Evolutionary conservation across 2,329 filamentous ascomycete species (phyloP), one percentile per base, ranked within the genome.

Genomic region (Aspergillus pseudoviridinutans): DNA sequence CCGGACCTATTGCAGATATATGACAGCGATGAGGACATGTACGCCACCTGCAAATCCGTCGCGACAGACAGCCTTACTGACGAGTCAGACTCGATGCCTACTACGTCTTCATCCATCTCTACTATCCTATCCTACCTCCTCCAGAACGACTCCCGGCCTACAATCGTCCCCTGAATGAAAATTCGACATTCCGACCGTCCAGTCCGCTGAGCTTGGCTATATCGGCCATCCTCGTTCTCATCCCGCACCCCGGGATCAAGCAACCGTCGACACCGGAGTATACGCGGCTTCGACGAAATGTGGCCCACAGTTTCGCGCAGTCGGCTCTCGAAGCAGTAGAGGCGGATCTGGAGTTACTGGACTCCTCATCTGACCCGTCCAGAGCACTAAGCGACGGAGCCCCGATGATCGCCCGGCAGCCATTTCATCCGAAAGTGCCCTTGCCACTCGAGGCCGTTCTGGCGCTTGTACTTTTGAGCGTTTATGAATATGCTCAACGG

Each of bases 401-500:
- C 10, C n/a, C 6, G 8, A 10, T 14, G 20, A 46, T 46, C 3
- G 9, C 49, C 41, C 63, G 63, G 25, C 41, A 46, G 20, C 60
- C 54, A 3, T 63, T 66, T 17, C 64, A 66, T 42, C 52, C 61
- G 4, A 57, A 58, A 29, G 49, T 64, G 20, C 68, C 69, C 1
- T 50, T 68, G 8, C 58, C 61, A 24, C 28, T 70, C 17, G 70
- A 72, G 56, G 60, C 59, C 17, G 55, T 72, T 4, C 49, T 70
- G 4, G 62, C 70, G n/a, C 54, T 71, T 8, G 56, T 62, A 7
- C 35, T 71, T 8, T 55, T 72, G 10, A 66, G 65, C 32, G 61
- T 67, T 14, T 72, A 71, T 51, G 69, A 72, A 47, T 72, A 72
- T 57, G 61, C 62, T 2, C 69, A 72, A 41, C 61, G 66, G 3